Evolutionary conservation across 345 rosid genomes (phyloP), one percentile per base, ranked within the genome.

Genomic region (Eucalyptus sideroxylon): DNA sequence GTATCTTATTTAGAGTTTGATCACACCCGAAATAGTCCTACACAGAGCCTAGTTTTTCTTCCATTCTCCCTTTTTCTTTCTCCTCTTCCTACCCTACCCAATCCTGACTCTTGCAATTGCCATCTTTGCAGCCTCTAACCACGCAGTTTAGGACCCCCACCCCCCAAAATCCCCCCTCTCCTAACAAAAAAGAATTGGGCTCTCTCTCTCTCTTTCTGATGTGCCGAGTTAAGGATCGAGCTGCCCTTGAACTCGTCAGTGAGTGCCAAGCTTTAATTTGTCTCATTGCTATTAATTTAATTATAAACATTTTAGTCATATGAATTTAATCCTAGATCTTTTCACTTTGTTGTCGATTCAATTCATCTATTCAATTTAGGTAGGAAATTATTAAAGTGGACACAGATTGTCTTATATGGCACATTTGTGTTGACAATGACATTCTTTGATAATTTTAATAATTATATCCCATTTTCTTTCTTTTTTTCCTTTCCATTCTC

Each of bases 401-500:
- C 24, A 19, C 56, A 1, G 0, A 53, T 53, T 3, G 2, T 19
- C 4, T 53, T 7, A 53, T 8, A 1, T 53, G 0, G 56, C 21
- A 19, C 56, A 53, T 53, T 53, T 53, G 4, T 19, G 56, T 53
- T 53, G 56, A 53, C 8, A 19, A 53, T 53, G 4, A 53, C 59
- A 53, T 53, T 19, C 19, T 53, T 53, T 53, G 10, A 53, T 19
- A 2, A 53, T 53, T 53, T 53, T 19, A 53, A 7, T 53, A 53
- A 7, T 1, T 0, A 3, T 53, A 2, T 8, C 24, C 55, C 10
- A 1, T 53, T 53, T 53, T 53, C 56, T 7, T 50, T 7, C 8
- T 51, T 53, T 53, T 53, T 19, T 51, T 53, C 19, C 19, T 53
- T 53, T 19, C 11, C 11, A 3, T 53, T 53, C 10, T 53, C 10